Evolutionary conservation across 768 basidiomycete genomes (phyloP).

Genomic region (Boletus subparvulus): DNA sequence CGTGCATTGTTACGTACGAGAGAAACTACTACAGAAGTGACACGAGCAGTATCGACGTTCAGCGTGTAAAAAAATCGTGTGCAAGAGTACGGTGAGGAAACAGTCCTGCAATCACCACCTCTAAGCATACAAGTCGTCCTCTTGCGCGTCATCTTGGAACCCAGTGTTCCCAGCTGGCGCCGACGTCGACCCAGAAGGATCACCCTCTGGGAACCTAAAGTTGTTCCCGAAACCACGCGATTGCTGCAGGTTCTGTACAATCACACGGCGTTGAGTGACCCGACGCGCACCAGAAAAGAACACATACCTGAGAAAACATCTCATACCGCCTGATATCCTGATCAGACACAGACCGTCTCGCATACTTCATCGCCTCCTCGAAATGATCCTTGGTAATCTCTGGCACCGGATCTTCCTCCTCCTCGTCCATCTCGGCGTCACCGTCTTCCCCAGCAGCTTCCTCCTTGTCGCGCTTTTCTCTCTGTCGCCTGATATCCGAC

Average conservation of each 20-base stretch:
- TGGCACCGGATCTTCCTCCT: constrained; percentile 87
- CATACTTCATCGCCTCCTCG: constrained; percentile 98
- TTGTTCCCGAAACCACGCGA: constrained; percentile 89
- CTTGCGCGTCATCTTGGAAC: constrained; percentile 82
- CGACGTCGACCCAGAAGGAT: constrained; percentile 34
- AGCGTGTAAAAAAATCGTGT: not conserved
- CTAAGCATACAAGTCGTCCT: constrained; percentile 90
- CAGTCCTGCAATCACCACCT: not conserved
- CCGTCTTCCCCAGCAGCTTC: constrained; percentile 62
- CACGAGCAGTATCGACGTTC: not conserved
- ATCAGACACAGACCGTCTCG: constrained; percentile 95
- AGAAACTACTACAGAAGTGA: constrained; percentile 5
- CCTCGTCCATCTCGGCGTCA: constrained; percentile 71
- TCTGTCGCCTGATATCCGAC: constrained; percentile 73
- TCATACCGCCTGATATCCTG: constrained; percentile 97
- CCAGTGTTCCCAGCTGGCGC: constrained; percentile 65
- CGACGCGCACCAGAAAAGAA: not conserved
- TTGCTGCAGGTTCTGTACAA: constrained; percentile 78
- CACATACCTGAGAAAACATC: constrained; percentile 87
- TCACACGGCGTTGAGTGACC: not conserved
- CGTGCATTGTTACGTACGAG: constrained; percentile 6
- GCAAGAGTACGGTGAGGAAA: not conserved
- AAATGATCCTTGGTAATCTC: constrained; percentile 91
- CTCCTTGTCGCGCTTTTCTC: constrained; percentile 81
- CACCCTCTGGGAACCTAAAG: constrained; percentile 97